phyloP scores from a whole-genome alignment of 805 yeast species.

The Saccharomycopsis sp. region DNA sequence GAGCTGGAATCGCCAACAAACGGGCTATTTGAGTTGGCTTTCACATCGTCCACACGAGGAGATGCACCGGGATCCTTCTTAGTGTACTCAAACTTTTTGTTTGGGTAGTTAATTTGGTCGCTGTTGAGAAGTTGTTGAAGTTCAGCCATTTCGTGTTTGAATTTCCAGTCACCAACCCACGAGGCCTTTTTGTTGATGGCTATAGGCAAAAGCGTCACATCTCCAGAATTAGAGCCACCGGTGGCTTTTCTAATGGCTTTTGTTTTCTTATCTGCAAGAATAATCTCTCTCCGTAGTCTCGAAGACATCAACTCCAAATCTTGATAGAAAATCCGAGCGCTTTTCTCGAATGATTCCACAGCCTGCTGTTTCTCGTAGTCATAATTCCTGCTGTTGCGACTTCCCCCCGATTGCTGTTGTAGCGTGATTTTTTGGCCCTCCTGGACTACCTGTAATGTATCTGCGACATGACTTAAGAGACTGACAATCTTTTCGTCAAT shows the following conservation, averaged over 20 bases:
- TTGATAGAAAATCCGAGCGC: constrained; percentile 43
- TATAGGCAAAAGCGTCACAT: constrained; percentile 58
- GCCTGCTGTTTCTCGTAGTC: constrained; percentile 21
- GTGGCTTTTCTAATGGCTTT: constrained; percentile 29
- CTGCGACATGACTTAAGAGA: constrained; percentile 43
- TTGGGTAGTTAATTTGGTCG: constrained; percentile 2
- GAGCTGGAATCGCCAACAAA: neutral
- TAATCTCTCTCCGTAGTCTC: constrained; percentile 58
- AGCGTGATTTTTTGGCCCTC: constrained; percentile 28
- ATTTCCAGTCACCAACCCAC: constrained; percentile 52
- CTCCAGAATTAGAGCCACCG: constrained; percentile 36
- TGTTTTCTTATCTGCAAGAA: constrained; percentile 52
- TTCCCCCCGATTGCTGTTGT: constrained; percentile 8
- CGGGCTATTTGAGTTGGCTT: neutral
- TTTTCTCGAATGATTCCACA: constrained; percentile 36
- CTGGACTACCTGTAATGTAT: constrained; percentile 37
- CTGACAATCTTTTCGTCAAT: constrained; percentile 48
- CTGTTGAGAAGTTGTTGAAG: constrained; percentile 27
- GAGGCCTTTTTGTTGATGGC: constrained; percentile 66
- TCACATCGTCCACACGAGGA: neutral
- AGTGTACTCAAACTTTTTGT: constrained; percentile 4
- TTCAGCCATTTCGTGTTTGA: constrained; percentile 39
- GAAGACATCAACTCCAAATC: constrained; percentile 54
- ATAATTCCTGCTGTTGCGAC: constrained; percentile 19
- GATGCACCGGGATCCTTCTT: neutral